phyloP scores from a whole-genome alignment of 225 moss, liverwort and hornwort species.

The Polytrichum commune region DNA sequence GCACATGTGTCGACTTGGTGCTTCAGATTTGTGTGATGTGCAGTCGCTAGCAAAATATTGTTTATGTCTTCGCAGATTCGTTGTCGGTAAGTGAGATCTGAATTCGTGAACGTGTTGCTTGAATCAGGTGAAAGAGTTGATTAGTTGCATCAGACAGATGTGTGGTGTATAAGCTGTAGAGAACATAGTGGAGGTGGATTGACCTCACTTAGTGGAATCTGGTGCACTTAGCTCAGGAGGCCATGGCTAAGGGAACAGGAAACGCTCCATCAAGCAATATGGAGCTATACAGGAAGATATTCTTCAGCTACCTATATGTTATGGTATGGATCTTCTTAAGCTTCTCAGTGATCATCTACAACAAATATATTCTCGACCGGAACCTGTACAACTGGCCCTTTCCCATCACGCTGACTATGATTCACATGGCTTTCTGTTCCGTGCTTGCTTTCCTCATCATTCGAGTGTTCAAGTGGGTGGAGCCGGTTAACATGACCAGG shows the following conservation, averaged over 20 bases:
- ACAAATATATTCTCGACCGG: slow-evolving; percentile 23
- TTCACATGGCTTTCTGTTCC: slow-evolving; percentile 25
- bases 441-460: slow-evolving; percentile 14
- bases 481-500: slow-evolving; percentile 13
- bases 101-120: too few relatives aligned
- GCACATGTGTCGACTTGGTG: too few relatives aligned
- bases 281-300: slow-evolving; percentile 13
- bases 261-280: background rate
- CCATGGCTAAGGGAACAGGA: slow-evolving; percentile 3
- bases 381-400: slow-evolving; percentile 25
- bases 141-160: too few relatives aligned
- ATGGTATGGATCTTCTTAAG: slow-evolving; percentile 19
- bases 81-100: too few relatives aligned
- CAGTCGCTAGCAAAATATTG: too few relatives aligned
- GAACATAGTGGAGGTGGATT: background rate
- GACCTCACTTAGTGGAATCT: background rate
- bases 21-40: too few relatives aligned
- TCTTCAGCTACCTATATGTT: slow-evolving; percentile 18
- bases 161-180: too few relatives aligned
- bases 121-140: too few relatives aligned
- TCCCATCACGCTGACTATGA: slow-evolving; percentile 23
- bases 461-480: slow-evolving; percentile 20
- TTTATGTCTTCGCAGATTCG: too few relatives aligned
- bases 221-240: background rate
- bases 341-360: slow-evolving; percentile 24